Conservation (phyloP, 2,329 filamentous ascomycete species). For the Didymella sp. region DNA sequence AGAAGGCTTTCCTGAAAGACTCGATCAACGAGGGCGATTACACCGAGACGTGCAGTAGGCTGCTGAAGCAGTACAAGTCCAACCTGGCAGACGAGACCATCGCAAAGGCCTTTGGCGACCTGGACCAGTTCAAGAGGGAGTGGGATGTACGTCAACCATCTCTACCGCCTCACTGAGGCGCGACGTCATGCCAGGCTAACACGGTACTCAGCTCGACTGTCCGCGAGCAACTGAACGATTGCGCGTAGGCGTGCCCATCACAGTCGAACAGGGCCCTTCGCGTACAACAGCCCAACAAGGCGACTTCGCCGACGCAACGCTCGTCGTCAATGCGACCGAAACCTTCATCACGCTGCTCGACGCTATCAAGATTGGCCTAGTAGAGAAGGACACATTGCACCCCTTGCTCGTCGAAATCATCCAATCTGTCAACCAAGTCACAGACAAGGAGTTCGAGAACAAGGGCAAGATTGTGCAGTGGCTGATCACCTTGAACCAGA, state of each 20-base stretch:
- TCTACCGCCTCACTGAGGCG: neutral
- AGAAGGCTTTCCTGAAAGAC: conserved; percentile 96
- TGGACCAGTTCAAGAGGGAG: conserved; percentile 88
- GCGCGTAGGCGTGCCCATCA: conserved; percentile 90
- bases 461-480: conserved; percentile 98
- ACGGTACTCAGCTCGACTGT: conserved; percentile 76
- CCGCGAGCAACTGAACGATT: conserved; percentile 92
- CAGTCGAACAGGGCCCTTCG: conserved; percentile 66
- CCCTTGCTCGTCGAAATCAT: conserved; percentile 94
- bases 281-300: conserved; percentile 51
- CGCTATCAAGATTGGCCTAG: conserved; percentile 86
- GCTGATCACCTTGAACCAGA: conserved; percentile 96
- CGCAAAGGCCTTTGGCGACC: conserved; percentile 81
- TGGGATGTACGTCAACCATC: conserved; percentile 75
- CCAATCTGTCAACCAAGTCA: conserved; percentile 96
- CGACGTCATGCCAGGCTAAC: conserved; percentile 23
- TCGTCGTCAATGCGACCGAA: conserved; percentile 91
- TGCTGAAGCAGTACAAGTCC: conserved; percentile 96
- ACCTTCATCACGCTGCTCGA: conserved; percentile 99
- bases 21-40: conserved; percentile 91
- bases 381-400: conserved; percentile 96
- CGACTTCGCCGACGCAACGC: conserved; percentile 60
- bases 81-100: conserved; percentile 90
- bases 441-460: conserved; percentile 91
- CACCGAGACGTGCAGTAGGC: conserved; percentile 91